Base-by-base conservation (phyloP, 352 stramenopile genomes). In the Phytophthora chlamydospora region DNA sequence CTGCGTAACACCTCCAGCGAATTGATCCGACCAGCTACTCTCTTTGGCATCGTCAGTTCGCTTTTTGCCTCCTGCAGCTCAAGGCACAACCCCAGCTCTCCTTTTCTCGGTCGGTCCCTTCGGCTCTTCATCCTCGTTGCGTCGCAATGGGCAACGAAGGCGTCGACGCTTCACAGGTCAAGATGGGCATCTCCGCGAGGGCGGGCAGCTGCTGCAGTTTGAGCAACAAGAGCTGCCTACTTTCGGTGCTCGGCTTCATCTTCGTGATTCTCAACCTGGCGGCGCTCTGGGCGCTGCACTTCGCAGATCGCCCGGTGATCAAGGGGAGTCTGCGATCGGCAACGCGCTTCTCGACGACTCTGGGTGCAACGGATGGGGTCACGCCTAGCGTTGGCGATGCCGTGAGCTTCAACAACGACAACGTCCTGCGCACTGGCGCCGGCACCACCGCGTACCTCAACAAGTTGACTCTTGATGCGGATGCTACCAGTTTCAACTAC, bases 361-460 rank as follows among this genome's bases (percentile, higher is more conserved):
- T 88, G 13, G 56, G 31, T 3, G 58, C 67, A 3, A 72, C 48
- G 1, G 29, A 52, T 0, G 63, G 60, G 3, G 50, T 58, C 4
- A 69, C 38, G 2, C 51, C 68, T 0, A 42, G 35, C 8, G 51
- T 68, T 0, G 76, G 76, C 1, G 68, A 83, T 6, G 69, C 52
- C 0, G 75, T 90, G 40, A 83, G 75, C 27, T 75, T 80, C 41
- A 67, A 61, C 40, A 67, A 21, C 7, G 53, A 69, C 17, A 73
- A 62, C 9, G 39, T 50, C 13, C 57, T 91, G 3, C 77, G 79
- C 59, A 78, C 75, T 11, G 79, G 83, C 17, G 81, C 83, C 11
- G 81, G 83, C 27, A 93, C 81, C 16, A 89, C 83, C 1, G 79
- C 77, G 4, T 93, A 93, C 70, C 47, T 91, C 27, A 60, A 78